phyloP scores from a whole-genome alignment of 305 asterid species.

The Rubia tinctorum region DNA sequence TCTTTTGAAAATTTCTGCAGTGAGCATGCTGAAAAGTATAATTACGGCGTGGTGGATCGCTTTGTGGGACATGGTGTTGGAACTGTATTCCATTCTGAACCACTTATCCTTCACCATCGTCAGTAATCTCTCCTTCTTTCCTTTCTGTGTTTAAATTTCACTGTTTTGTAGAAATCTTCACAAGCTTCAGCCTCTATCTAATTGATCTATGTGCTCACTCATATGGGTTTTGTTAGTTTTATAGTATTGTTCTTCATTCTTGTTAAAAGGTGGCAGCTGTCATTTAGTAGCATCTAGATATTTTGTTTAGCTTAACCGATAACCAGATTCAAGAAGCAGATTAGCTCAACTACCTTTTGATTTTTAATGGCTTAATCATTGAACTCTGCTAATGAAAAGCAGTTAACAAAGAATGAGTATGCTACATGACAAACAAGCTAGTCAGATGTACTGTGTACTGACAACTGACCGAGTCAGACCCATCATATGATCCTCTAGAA shows the following conservation, averaged over 20 bases:
- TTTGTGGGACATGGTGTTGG: constrained; percentile 98
- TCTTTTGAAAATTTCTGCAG: constrained; percentile 32
- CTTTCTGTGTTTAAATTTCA: background rate
- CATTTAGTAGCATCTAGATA: background rate
- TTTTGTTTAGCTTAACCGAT: background rate
- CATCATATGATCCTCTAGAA: background rate
- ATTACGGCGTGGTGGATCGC: constrained; percentile 80
- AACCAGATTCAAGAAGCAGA: background rate
- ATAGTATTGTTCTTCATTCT: too few relatives aligned
- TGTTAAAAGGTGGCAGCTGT: too few relatives aligned
- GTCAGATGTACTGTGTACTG: background rate
- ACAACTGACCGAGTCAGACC: background rate
- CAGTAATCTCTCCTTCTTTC: constrained; percentile 23
- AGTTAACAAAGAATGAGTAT: background rate
- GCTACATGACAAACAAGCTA: background rate
- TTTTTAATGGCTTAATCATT: background rate
- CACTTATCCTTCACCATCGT: constrained; percentile 90
- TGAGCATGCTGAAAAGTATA: constrained; percentile 90
- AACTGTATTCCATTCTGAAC: constrained; percentile 91
- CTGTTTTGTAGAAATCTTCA: background rate
- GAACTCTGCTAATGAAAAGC: constrained; percentile 3
- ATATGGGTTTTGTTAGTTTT: too few relatives aligned
- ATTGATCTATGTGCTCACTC: too few relatives aligned
- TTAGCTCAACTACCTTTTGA: background rate
- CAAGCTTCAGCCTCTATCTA: background rate